Base-by-base conservation (phyloP, 345 rosid species). In the Firmiana major region DNA sequence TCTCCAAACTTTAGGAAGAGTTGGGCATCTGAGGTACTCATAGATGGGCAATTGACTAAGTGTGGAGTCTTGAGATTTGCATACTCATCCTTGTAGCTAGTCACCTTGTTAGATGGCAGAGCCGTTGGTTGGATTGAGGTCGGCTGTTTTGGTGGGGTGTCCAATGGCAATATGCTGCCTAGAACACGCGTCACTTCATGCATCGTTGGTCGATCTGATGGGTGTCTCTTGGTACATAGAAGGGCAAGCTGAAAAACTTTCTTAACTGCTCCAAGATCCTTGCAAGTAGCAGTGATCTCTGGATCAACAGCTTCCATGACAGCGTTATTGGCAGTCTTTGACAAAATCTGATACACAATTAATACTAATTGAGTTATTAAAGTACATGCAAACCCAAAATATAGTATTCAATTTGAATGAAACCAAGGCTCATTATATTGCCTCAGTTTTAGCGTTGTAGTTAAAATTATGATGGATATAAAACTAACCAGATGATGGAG, bases 1-100 rank as follows among this genome's bases (percentile, higher is more conserved):
- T 96, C 95, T 10, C 97, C 99, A 48, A 96, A 93, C 62, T 92
- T 92, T 7, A 88, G 89, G 83, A 96, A 93, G 68, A 93, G 97
- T 67, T 96, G 94, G 3, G 97, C 98, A 80, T 96, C 98, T 6
- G 98, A 90, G 46, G 98, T 89, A 88, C 99, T 92, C 92, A 92
- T 92, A 1, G 99, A 88, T n/a, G 98, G 91, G 71, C 90, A 93
- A 40, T 89, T 90, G 21, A 93, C 86, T 84, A 90, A 45, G 78
- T 92, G 94, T 12, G 99, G 92, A 60, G 95, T 79, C 87, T 90
- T 96, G 53, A 96, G 90, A 83, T 92, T 91, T 54, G 99, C 92
- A 75, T 93, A 91, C 86, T 93, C 97, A 36, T 96, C 97, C 69
- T 80, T 87, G 81, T 93, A 92, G 85, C 89, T 90, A 15, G 89